These are phyloP conservation scores for Oemleria cerasiformis DNA, from an alignment of 306 rosid species.

Conservation along the genomic window DNA sequence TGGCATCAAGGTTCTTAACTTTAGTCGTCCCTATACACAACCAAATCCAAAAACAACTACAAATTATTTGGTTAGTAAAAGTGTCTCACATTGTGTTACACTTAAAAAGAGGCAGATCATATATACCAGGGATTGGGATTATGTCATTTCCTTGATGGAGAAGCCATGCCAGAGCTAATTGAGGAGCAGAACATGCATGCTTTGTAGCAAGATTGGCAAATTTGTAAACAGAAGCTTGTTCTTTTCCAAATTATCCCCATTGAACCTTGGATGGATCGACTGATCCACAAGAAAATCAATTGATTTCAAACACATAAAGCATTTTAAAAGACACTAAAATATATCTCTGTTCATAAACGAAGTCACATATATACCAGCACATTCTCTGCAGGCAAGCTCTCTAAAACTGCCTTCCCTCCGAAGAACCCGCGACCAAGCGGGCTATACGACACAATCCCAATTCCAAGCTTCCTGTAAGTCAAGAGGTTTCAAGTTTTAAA, in stretches of 20 bases:
- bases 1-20: slow-evolving; percentile 54
- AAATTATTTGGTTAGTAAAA: slow-evolving; percentile 25
- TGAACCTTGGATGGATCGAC: slow-evolving; percentile 65
- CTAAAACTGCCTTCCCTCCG: slow-evolving; percentile 64
- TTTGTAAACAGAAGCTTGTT: slow-evolving; percentile 45
- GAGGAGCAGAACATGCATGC: slow-evolving; percentile 56
- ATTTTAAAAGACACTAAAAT: not conserved
- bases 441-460: slow-evolving; percentile 64
- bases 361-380: slow-evolving; percentile 39
- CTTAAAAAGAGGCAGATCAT: not conserved
- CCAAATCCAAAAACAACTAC: not conserved
- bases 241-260: slow-evolving; percentile 57
- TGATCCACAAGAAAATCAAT: slow-evolving; percentile 22
- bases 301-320: not conserved
- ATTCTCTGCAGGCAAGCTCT: slow-evolving; percentile 51
- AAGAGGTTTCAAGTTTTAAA: not conserved
- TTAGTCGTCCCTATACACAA: slow-evolving; percentile 54
- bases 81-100: slow-evolving; percentile 46
- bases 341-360: not conserved
- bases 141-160: slow-evolving; percentile 61
- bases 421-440: slow-evolving; percentile 74
- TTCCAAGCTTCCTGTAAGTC: slow-evolving; percentile 55
- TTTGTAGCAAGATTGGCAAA: slow-evolving; percentile 47
- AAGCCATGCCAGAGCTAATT: slow-evolving; percentile 72
- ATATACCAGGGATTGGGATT: slow-evolving; percentile 69